Evolutionary conservation across 306 rosid genomes (phyloP).

Genomic region (Vigna trinervia): DNA sequence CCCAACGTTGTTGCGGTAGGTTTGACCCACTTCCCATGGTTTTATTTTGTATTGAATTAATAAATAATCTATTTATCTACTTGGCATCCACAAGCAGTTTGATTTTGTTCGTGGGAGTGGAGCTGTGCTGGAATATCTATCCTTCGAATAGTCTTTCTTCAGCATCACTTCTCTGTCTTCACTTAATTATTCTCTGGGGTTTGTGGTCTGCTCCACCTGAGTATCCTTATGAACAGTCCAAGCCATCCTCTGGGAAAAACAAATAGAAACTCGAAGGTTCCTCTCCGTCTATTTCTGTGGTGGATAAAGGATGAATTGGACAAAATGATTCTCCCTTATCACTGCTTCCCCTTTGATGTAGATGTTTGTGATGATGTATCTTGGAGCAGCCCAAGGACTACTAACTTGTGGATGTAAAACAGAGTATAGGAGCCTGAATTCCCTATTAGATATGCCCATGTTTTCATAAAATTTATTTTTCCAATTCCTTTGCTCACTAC

Average conservation of each 20-base stretch:
- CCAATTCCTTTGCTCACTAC: not conserved
- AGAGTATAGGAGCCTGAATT: conserved; percentile 22
- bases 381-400: conserved; percentile 27
- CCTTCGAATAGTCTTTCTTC: conserved; percentile 79
- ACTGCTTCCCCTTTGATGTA: conserved; percentile 20
- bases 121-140: conserved; percentile 89
- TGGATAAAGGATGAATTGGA: conserved; percentile 23
- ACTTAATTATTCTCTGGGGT: conserved; percentile 75
- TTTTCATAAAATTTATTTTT: conserved; percentile 9
- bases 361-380: conserved; percentile 40
- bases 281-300: conserved; percentile 20
- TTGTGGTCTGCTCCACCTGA: conserved; percentile 77
- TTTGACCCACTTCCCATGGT: conserved; percentile 1
- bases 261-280: conserved; percentile 44
- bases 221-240: conserved; percentile 61
- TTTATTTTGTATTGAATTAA: too few species aligned
- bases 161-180: conserved; percentile 66
- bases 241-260: conserved; percentile 53
- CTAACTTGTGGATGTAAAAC: conserved; percentile 34
- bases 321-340: conserved; percentile 10
- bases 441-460: conserved; percentile 2
- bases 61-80: conserved; percentile 30
- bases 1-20: conserved; percentile 72
- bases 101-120: conserved; percentile 78
- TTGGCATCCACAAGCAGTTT: conserved; percentile 53